Base-by-base conservation (phyloP, 805 yeast genomes). In the Candida silvatica region DNA sequence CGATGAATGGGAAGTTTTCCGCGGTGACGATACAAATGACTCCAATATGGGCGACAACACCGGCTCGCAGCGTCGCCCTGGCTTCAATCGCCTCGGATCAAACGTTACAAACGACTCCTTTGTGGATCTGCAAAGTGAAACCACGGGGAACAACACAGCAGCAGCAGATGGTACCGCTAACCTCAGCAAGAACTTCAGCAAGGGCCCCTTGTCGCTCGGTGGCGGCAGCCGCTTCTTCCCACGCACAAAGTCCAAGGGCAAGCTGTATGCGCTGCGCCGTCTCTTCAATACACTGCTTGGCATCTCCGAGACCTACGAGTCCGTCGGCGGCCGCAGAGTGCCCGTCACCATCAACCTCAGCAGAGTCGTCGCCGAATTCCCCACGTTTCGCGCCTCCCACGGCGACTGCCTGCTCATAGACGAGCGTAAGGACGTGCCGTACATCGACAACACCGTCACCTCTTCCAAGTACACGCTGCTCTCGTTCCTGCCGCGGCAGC, bases 401-500 rank as follows among this genome's bases (percentile, higher is more conserved):
- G 52, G 52, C 37, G 36, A 40, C 25, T 48, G 56, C 20, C 52
- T 61, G 2, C 58, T 80, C 25, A 48, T 79, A 2, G 97, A 90
- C 56, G 92, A 81, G 51, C 66, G 96, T 40, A 72, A 69, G 5
- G 57, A 65, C 5, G 66, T 54, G 28, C 77, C 85, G 0, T 90
- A 80, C 54, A 48, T 69, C 37, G 56, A 68, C 39, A 92, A 92
- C 56, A 47, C 67, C 20, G 80, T 92, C 40, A 83, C 94, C 1
- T 87, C 97, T 0, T 81, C 97, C 3, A 76, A 87, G 48, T 92
- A 92, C 59, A 79, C 88, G 2, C 39, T 81, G 3, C 75, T 78
- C 52, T 72, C 87, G 31, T 92, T 92, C 47, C 45, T 92, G 2
- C 98, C 98, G 2, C 74, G 88, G 42, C 97, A 92, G 51, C 56